These are phyloP conservation scores for Lasiosphaeriaceae sp. DNA, from an alignment of 495 filamentous ascomycete species.

Conservation along the genomic window DNA sequence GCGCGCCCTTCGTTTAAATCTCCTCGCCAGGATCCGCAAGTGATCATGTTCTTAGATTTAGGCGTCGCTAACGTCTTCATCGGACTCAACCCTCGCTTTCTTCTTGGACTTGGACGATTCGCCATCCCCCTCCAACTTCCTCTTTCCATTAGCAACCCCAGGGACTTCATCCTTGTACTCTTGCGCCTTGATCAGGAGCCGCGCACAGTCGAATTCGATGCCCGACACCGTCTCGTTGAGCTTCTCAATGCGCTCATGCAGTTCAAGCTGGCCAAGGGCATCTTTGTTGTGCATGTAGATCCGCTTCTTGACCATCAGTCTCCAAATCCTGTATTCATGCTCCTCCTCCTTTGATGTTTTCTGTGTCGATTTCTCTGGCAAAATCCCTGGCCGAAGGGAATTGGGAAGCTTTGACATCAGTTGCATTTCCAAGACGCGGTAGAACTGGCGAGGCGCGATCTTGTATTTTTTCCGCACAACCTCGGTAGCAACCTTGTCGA, in stretches of 20 bases:
- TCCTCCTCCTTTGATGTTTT: constrained; percentile 31
- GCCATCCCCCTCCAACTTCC: constrained; percentile 21
- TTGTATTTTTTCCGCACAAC: constrained; percentile 63
- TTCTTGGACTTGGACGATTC: constrained; percentile 24
- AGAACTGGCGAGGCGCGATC: constrained; percentile 84
- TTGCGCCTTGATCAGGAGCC: constrained; percentile 49
- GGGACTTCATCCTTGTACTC: constrained; percentile 19
- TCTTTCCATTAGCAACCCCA: constrained; percentile 25
- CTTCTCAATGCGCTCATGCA: constrained; percentile 71
- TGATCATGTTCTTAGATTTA: too few relatives aligned
- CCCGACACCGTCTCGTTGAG: constrained; percentile 71
- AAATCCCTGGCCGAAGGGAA: constrained; percentile 50
- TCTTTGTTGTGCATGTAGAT: constrained; percentile 76
- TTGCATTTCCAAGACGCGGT: constrained; percentile 80
- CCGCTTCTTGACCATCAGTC: constrained; percentile 74
- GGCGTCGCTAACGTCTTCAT: constrained; percentile 1
- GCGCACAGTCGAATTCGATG: constrained; percentile 79
- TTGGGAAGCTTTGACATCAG: constrained; percentile 71
- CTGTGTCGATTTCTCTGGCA: constrained; percentile 17
- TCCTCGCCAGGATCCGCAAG: too few relatives aligned
- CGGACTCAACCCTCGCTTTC: constrained; percentile 29
- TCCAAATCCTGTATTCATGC: constrained; percentile 72
- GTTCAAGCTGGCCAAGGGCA: constrained; percentile 72
- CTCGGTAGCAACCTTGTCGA: constrained; percentile 55
- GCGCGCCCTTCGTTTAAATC: too few relatives aligned